phyloP scores from a whole-genome alignment of 176 grass and related monocot genomes.

The Triticum dicoccoides region DNA sequence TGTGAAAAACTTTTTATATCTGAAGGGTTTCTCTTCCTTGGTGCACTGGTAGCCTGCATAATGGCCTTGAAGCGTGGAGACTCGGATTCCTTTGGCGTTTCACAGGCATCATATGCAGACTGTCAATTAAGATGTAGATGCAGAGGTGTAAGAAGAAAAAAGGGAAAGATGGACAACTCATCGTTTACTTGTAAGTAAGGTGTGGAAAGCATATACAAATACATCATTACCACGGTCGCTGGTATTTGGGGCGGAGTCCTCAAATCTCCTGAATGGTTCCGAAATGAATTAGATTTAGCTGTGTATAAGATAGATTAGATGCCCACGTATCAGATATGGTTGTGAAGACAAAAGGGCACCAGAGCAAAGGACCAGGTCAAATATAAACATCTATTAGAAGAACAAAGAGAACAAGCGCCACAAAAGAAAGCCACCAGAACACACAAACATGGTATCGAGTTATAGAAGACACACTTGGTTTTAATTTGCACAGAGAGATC shows the following conservation, averaged over 20 bases:
- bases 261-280: constrained; percentile 73
- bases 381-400: not conserved
- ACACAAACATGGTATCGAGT: constrained; percentile 15
- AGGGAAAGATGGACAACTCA: constrained; percentile 5
- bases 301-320: constrained; percentile 42
- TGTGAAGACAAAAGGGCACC: constrained; percentile 6
- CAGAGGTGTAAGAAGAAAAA: constrained; percentile 33
- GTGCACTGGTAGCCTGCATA: constrained; percentile 99
- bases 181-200: constrained; percentile 29
- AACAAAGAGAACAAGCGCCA: constrained; percentile 13
- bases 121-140: constrained; percentile 46
- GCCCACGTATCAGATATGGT: constrained; percentile 7
- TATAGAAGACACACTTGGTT: constrained; percentile 22
- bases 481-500: constrained; percentile 5
- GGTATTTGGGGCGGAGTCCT: constrained; percentile 74
- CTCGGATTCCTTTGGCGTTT: constrained; percentile 98
- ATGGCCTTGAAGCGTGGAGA: constrained; percentile 99
- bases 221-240: constrained; percentile 59
- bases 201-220: constrained; percentile 1
- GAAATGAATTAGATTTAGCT: constrained; percentile 70
- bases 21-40: constrained; percentile 81
- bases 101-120: constrained; percentile 85
- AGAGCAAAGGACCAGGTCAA: not conserved
- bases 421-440: not conserved
- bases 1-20: constrained; percentile 99